Evolutionary conservation across 2,329 filamentous ascomycete genomes (phyloP).

Genomic region (Colletotrichum acutatum): DNA sequence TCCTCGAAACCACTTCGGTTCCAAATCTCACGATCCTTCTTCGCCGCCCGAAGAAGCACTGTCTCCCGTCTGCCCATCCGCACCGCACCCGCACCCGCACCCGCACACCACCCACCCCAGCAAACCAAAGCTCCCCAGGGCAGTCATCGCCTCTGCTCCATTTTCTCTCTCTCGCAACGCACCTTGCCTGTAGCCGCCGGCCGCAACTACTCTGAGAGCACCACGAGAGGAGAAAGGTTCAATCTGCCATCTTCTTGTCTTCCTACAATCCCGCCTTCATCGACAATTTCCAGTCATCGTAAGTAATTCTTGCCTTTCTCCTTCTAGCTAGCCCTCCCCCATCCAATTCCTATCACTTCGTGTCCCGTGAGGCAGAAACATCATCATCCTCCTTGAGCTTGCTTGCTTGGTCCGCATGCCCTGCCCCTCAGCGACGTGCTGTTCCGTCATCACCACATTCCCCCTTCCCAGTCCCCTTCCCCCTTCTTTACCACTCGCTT

Average conservation of each 20-base stretch:
- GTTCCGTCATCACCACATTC: conserved; percentile 36
- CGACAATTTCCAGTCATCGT: conserved; percentile 28
- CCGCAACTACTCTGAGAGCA: background rate
- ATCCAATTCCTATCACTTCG: background rate
- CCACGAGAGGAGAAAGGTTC: background rate
- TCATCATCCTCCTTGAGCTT: conserved; percentile 30
- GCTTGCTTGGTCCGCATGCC: conserved; percentile 27
- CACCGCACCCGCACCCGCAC: background rate
- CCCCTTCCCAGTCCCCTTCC: conserved; percentile 27
- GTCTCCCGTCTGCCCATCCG: conserved; percentile 2
- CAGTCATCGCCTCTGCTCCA: conserved; percentile 9
- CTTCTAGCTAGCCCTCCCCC: conserved; percentile 5
- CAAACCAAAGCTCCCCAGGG: background rate
- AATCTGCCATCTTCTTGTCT: background rate
- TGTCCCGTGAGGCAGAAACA: conserved; percentile 28
- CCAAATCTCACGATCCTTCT: conserved; percentile 1
- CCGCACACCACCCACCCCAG: background rate
- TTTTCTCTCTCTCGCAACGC: conserved; percentile 1
- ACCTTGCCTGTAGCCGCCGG: conserved; percentile 1
- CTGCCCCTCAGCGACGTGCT: conserved; percentile 35
- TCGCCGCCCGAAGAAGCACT: background rate
- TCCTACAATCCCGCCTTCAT: conserved; percentile 15
- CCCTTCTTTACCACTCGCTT: conserved; percentile 4
- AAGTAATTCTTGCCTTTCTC: conserved; percentile 23
- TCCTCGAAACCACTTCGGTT: background rate